Evolutionary conservation across 139 green algal genomes (phyloP).

Genomic region (Asterochloris sp.): DNA sequence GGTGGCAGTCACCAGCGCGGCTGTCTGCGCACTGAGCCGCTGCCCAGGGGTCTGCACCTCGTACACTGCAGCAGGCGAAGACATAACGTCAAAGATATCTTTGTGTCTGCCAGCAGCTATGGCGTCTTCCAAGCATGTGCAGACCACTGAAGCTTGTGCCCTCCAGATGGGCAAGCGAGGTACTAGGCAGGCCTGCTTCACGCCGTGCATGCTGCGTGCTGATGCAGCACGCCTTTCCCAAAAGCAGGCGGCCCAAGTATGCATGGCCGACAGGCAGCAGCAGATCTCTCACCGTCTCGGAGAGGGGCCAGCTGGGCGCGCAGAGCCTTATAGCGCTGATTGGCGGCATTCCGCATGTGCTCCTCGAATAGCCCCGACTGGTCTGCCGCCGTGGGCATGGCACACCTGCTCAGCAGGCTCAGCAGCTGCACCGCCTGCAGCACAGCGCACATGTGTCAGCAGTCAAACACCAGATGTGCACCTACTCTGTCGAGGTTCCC

Average conservation of each 20-base stretch:
- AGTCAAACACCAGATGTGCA: too few species aligned
- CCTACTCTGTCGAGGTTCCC: not conserved
- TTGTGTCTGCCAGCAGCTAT: too few species aligned
- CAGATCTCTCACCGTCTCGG: not conserved
- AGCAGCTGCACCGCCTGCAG: conserved; percentile 11
- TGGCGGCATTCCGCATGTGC: conserved; percentile 11
- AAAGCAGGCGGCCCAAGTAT: too few species aligned
- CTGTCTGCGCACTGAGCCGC: not conserved
- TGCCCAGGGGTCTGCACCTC: not conserved
- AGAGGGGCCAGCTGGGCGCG: conserved; percentile 3
- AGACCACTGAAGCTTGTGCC: too few species aligned
- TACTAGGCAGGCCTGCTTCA: too few species aligned
- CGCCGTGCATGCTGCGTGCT: too few species aligned
- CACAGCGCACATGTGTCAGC: conserved; percentile 14
- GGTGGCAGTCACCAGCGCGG: not conserved
- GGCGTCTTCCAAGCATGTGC: too few species aligned
- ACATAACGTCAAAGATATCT: too few species aligned
- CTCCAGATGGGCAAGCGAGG: too few species aligned
- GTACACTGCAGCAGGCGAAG: not conserved
- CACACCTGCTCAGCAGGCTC: conserved; percentile 9
- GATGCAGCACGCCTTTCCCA: too few species aligned
- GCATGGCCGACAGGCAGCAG: too few species aligned
- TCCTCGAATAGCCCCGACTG: conserved; percentile 11
- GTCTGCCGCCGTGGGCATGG: conserved; percentile 8
- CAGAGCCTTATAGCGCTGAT: not conserved